phyloP scores from a whole-genome alignment of 805 yeast genomes.

The Pichia occidentalis region DNA sequence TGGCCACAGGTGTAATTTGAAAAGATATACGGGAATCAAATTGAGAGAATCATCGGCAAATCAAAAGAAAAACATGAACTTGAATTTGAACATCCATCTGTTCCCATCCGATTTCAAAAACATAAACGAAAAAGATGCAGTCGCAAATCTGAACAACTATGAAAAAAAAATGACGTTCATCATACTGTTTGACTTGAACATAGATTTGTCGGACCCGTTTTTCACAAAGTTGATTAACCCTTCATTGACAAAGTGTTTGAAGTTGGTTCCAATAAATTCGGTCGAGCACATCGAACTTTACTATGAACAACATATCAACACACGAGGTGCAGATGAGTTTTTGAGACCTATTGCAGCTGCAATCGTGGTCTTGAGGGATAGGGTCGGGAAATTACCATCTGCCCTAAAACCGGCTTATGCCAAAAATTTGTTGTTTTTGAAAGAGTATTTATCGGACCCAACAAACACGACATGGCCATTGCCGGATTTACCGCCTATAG shows the following conservation, averaged over 20 bases:
- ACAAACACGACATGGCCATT: constrained; percentile 58
- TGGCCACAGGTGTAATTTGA: constrained; percentile 52
- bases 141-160: constrained; percentile 6
- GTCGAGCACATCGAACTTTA: constrained; percentile 71
- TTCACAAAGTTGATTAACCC: constrained; percentile 14
- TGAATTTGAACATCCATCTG: constrained; percentile 30
- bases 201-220: constrained; percentile 20
- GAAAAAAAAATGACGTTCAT: constrained; percentile 21
- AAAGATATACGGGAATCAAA: constrained; percentile 56
- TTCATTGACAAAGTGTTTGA: constrained; percentile 36
- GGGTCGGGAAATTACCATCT: constrained; percentile 76
- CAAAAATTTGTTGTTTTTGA: constrained; percentile 55
- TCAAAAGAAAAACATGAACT: constrained; percentile 18
- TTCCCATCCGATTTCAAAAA: constrained; percentile 33
- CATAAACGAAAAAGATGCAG: constrained; percentile 17
- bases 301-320: constrained; percentile 34
- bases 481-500: constrained; percentile 63
- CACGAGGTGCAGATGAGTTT: constrained; percentile 22
- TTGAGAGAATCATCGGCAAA: constrained; percentile 39
- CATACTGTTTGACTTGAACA: constrained; percentile 29
- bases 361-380: constrained; percentile 71
- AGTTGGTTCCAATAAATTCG: constrained; percentile 72
- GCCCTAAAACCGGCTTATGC: constrained; percentile 70
- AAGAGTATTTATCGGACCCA: constrained; percentile 45
- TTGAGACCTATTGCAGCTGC: constrained; percentile 73